Evolutionary conservation across 2,329 filamentous ascomycete species (phyloP), one percentile per base, ranked within the genome.

Genomic region (Neonectria faginata): DNA sequence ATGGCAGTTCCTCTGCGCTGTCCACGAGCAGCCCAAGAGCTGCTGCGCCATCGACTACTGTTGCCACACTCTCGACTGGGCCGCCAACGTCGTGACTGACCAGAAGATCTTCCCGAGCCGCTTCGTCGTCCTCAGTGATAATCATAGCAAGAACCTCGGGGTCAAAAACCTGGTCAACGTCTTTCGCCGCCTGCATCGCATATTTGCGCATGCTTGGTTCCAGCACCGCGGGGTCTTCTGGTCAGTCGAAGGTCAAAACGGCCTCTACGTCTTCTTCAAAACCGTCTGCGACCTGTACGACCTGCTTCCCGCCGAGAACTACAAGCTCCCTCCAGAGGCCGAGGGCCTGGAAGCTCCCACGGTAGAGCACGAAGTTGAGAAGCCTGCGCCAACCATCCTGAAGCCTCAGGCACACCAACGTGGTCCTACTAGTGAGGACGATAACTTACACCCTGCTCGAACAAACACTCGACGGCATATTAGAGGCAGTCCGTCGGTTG

Each of bases 21-120:
- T 98, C 3, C 96, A 99, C 78, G 95, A 98, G 76, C 92, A 94
- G 54, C 96, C 96, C 53, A 98, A 98, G 82, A 92, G 91, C 74
- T 99, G 96, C 83, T 97, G 95, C 79, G 96, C 96, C 56, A 97
- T 99, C 76, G 96, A 99, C 81, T 99, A 99, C 82, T 97, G 94
- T 85, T 98, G 95, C 78, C 96, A 99, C 78, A 99, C 96, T 0
- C 89, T 99, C 47, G 96, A 99, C 81, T 98, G 95, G 93, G 96
- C 96, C 3, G 94, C 93, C 62, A 97, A 97, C 74, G 92, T 95
- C 20, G 90, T 99, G 62, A 97, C 95, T 3, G 96, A 94, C 73
- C 92, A 93, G 59, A 97, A 97, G 83, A 92, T 96, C 76, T 99
- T 99, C 77, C 95, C 96, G 0, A 97, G 93, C 72, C 88, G 96